phyloP scores from a whole-genome alignment of 345 rosid genomes.

The Hypericum androsaemum region DNA sequence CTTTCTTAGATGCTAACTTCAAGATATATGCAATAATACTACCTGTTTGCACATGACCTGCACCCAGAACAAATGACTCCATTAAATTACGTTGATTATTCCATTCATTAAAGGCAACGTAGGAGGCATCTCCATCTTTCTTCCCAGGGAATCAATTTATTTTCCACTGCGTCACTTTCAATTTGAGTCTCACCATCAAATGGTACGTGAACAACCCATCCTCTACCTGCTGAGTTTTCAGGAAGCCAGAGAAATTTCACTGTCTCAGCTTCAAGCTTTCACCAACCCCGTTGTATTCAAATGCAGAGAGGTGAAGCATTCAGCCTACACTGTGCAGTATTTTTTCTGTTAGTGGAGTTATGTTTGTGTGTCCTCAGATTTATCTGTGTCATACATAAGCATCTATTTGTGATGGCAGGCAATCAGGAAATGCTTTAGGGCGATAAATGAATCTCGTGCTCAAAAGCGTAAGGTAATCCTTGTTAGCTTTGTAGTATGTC shows the following conservation, averaged over 20 bases:
- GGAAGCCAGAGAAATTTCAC: conserved; percentile 72
- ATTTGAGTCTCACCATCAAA: neutral
- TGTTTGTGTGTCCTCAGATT: neutral
- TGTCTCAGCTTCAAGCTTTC: conserved; percentile 53
- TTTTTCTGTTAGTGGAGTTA: neutral
- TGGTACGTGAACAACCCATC: conserved; percentile 13
- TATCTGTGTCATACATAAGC: neutral
- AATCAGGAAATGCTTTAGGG: conserved; percentile 75
- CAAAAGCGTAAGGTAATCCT: conserved; percentile 84
- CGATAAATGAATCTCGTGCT: conserved; percentile 92
- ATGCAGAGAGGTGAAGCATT: conserved; percentile 76
- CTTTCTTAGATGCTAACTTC: too few relatives aligned
- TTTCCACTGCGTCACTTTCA: neutral
- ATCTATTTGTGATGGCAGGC: conserved; percentile 35
- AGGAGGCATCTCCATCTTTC: too few relatives aligned
- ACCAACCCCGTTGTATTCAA: conserved; percentile 51
- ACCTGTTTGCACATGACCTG: too few relatives aligned
- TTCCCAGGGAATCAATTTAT: too few relatives aligned
- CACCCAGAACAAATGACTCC: too few relatives aligned
- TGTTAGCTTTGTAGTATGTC: conserved; percentile 1
- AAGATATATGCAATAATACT: too few relatives aligned
- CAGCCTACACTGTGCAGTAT: neutral
- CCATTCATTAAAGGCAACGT: too few relatives aligned
- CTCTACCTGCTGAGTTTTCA: conserved; percentile 25
- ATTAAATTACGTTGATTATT: too few relatives aligned